These are phyloP conservation scores for Thelephora aurantiotincta DNA, from an alignment of 768 basidiomycete species.

Conservation along the genomic window DNA sequence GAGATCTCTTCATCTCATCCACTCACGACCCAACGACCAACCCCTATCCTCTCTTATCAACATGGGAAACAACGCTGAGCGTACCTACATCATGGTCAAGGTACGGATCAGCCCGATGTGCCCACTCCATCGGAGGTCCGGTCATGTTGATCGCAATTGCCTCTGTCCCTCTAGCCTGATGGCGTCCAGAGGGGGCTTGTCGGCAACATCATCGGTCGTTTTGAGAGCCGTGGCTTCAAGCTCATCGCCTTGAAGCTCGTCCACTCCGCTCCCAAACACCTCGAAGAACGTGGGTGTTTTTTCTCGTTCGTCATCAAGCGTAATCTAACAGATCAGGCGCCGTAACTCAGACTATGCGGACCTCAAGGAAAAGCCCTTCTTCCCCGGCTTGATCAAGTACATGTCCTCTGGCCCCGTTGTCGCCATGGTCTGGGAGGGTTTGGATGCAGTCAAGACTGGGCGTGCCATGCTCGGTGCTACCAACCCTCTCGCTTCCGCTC, in stretches of 20 bases:
- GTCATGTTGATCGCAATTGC: conserved; percentile 1
- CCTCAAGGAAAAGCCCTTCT: conserved; percentile 89
- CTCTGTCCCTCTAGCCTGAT: conserved; percentile 57
- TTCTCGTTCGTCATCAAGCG: not conserved
- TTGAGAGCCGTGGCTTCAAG: conserved; percentile 98
- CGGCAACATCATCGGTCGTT: conserved; percentile 90
- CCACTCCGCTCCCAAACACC: conserved; percentile 65
- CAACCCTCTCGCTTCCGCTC: conserved; percentile 83
- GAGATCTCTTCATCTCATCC: conserved; percentile 15
- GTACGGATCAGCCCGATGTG: conserved; percentile 20
- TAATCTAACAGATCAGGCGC: not conserved
- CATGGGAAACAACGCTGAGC: conserved; percentile 60
- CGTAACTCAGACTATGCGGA: conserved; percentile 81
- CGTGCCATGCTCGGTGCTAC: conserved; percentile 93
- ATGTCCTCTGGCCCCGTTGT: conserved; percentile 95
- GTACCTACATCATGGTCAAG: conserved; percentile 99
- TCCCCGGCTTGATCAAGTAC: conserved; percentile 92
- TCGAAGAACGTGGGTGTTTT: conserved; percentile 63
- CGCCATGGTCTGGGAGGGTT: conserved; percentile 91
- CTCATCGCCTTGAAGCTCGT: conserved; percentile 89
- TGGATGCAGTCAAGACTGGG: conserved; percentile 89
- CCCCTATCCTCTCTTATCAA: conserved; percentile 12
- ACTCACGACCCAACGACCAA: conserved; percentile 9
- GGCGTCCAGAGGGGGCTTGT: conserved; percentile 95
- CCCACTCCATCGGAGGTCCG: not conserved